Percentiles rank a stretch among this genome's conserved stretches.
phyloP scores from a whole-genome alignment of 495 filamentous ascomycete genomes.

The Aspergillus nanangensis region DNA sequence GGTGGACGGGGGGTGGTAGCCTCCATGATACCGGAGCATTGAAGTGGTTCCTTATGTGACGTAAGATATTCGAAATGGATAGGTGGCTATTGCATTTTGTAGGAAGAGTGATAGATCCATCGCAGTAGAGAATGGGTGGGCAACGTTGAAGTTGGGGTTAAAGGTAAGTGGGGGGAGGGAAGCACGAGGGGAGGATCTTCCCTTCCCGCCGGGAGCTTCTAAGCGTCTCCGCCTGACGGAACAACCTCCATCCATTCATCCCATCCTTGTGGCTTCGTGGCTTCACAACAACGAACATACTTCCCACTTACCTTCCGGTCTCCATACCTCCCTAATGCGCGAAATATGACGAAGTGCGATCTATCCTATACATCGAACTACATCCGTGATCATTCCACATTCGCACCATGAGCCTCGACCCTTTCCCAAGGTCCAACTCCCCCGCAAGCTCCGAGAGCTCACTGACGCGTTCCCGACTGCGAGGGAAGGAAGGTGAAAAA shows the following conservation, averaged over 20 bases:
- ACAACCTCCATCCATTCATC: no score
- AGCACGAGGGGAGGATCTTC: neutral
- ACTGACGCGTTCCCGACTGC: constrained; percentile 57
- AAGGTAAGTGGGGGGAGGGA: neutral
- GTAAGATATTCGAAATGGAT: no score
- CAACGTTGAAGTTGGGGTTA: no score
- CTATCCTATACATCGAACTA: constrained; percentile 8
- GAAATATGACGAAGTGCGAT: constrained; percentile 37
- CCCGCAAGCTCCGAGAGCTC: constrained; percentile 74
- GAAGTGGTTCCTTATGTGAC: no score
- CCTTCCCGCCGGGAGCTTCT: neutral
- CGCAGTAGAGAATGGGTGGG: neutral
- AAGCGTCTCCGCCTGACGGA: constrained; percentile 9
- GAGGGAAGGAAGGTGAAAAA: constrained; percentile 46
- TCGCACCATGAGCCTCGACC: constrained; percentile 67
- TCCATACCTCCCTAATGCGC: constrained; percentile 15
- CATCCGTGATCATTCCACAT: constrained; percentile 23
- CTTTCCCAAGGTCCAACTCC: constrained; percentile 63
- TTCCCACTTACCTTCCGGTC: neutral
- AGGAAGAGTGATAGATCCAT: neutral
- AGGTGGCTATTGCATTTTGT: no score
- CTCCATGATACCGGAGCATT: constrained; percentile 10
- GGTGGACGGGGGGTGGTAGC: neutral
- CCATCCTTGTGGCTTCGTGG: constrained; percentile 28
- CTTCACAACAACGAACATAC: neutral